Percentiles rank a stretch among this genome's conserved stretches.
phyloP scores from a whole-genome alignment of 169 alveolate genomes.

The Plasmodium knowlesi region DNA sequence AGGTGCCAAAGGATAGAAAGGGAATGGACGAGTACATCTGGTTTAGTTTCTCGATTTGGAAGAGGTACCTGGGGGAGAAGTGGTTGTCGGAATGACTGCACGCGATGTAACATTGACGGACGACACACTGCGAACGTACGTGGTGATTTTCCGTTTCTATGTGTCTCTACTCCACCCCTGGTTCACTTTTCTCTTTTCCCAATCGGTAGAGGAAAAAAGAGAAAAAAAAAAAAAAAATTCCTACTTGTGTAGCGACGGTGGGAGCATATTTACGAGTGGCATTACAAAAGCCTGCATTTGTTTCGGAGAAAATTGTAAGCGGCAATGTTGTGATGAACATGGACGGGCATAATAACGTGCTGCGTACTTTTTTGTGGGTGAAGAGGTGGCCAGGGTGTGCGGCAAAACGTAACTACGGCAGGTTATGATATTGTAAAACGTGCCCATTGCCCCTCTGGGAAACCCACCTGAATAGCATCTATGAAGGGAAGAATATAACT shows the following conservation, averaged over 20 bases:
- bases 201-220: not conserved
- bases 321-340: not conserved
- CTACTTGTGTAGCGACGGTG: conserved; percentile 54
- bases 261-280: conserved; percentile 70
- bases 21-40: conserved; percentile 60
- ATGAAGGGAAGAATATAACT: conserved; percentile 54
- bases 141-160: not conserved
- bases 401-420: not conserved
- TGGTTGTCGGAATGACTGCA: not conserved
- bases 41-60: conserved; percentile 49
- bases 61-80: conserved; percentile 6
- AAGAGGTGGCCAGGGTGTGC: not conserved
- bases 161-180: not conserved
- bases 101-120: not conserved
- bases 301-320: not conserved
- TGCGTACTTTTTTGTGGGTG: not conserved
- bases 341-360: not conserved
- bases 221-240: not conserved
- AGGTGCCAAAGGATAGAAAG: conserved; percentile 60
- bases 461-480: conserved; percentile 66
- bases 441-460: not conserved
- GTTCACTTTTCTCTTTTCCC: not conserved
- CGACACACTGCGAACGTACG: not conserved
- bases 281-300: conserved; percentile 52
- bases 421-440: not conserved